phyloP scores from a whole-genome alignment of 1,284 basidiomycete genomes.

The Omphalotus olearius region DNA sequence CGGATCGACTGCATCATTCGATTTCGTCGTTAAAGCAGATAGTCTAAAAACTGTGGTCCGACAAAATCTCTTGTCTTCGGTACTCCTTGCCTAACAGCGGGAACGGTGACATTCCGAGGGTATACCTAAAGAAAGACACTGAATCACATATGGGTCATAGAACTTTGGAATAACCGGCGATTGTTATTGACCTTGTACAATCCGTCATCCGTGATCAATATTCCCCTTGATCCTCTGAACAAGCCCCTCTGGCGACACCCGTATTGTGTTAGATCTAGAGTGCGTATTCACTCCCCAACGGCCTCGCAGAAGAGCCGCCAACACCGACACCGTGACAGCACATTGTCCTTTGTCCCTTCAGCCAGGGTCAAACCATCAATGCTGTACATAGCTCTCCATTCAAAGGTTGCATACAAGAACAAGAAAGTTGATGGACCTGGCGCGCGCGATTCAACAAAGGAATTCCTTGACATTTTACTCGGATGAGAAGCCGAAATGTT shows the following conservation, averaged over 20 bases:
- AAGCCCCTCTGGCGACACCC: background rate
- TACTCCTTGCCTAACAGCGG: background rate
- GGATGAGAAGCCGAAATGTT: slow-evolving; percentile 39
- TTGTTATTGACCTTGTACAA: slow-evolving; percentile 1
- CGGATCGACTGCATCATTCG: slow-evolving; percentile 36
- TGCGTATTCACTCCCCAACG: background rate
- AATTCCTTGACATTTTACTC: slow-evolving; percentile 28
- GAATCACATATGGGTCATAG: background rate
- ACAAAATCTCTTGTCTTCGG: background rate
- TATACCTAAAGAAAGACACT: slow-evolving; percentile 2
- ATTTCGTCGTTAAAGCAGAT: slow-evolving; percentile 48
- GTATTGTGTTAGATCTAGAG: slow-evolving; percentile 9
- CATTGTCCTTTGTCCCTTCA: slow-evolving; percentile 40
- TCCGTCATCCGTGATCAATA: background rate
- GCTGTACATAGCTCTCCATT: slow-evolving; percentile 35
- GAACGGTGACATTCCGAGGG: slow-evolving; percentile 6
- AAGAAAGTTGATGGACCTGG: slow-evolving; percentile 30
- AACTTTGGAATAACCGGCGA: background rate
- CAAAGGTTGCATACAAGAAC: slow-evolving; percentile 29
- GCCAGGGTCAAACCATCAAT: slow-evolving; percentile 37
- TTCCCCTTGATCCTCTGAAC: background rate
- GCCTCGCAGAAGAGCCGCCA: background rate
- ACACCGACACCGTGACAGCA: slow-evolving; percentile 27
- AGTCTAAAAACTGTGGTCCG: slow-evolving; percentile 27
- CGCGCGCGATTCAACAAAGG: slow-evolving; percentile 27